Evolutionary conservation across 371 early-diverging fungal genomes (phyloP), one percentile per base, ranked within the genome.

Genomic region (Saksenaea oblongispora): DNA sequence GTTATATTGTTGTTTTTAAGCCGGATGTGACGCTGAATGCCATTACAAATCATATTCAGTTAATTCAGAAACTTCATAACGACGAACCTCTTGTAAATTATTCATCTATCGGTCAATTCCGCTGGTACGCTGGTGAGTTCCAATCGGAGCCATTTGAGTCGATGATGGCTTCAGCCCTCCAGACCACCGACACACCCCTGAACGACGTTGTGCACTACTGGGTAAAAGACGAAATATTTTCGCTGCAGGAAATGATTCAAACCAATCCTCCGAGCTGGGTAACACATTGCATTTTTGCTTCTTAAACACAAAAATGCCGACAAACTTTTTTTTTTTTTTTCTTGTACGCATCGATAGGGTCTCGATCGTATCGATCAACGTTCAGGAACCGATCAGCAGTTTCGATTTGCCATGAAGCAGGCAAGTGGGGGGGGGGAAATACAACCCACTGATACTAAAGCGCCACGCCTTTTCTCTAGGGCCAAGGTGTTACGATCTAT

Each of bases 301-400:
- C 31, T 31, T 31, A 41, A 56, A 61, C 44, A 18, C 44, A 44
- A 39, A 39, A 14, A 56, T 31, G 54, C 37, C 13, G 35, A 41
- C 36, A 54, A 15, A 26, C 11, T 22, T 51, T 8, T 28, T 47
- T 27, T 55, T 51, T 11, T 27, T 58, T 61, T 35, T 47, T 58
- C 3, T 36, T 39, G 39, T 39, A n/a, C n/a, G 11, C n/a, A 14
- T 24, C 42, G 24, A 13, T 55, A 76, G 79, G 78, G 78, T 28
- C 61, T 75, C 13, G 74, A 78, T 28, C 72, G 84, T 61, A 76
- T 79, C 44, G 79, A 79, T 60, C 79, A 78, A 62, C 70, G 82
- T 3, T 18, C 35, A 51, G 77, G 82, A 11, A 70, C 66, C 17
- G 76, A 80, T 61, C 60, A 64, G 15, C 65, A 69, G 27, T 78